phyloP scores from a whole-genome alignment of 148 eudicot genomes.

The Vaccinium corymbosum region DNA sequence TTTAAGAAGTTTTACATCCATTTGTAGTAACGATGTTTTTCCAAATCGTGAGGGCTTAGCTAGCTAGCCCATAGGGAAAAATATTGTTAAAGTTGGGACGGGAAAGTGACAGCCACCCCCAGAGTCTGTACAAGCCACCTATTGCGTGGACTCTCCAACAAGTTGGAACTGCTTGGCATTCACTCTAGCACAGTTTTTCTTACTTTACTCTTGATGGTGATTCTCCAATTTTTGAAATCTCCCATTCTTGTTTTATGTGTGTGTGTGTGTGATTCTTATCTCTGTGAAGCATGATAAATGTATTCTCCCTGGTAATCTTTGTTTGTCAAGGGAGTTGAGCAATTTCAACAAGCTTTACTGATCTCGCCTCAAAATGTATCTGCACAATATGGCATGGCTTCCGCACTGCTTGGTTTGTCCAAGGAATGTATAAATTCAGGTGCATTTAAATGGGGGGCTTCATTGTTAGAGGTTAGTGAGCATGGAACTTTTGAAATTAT shows the following conservation, averaged over 20 bases:
- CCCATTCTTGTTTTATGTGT: background rate
- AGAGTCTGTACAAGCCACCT: background rate
- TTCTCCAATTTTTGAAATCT: background rate
- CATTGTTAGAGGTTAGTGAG: slow-evolving; percentile 75
- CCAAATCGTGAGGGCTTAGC: background rate
- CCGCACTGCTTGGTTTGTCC: slow-evolving; percentile 76
- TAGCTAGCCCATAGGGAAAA: background rate
- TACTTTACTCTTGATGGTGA: background rate
- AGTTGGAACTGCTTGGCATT: background rate
- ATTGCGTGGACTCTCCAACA: background rate
- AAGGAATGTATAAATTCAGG: slow-evolving; percentile 80
- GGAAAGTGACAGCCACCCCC: background rate
- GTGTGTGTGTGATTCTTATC: background rate
- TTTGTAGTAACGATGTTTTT: background rate
- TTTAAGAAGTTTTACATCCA: background rate
- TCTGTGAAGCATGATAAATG: background rate
- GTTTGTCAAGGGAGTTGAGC: slow-evolving; percentile 68
- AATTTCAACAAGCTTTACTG: slow-evolving; percentile 67
- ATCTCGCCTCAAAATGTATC: slow-evolving; percentile 59
- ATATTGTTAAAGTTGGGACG: background rate
- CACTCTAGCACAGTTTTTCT: background rate
- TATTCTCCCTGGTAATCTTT: slow-evolving; percentile 13
- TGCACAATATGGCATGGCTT: slow-evolving; percentile 86
- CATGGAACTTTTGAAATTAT: slow-evolving; percentile 6
- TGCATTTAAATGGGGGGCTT: slow-evolving; percentile 90